These are phyloP conservation scores for Phytophthora gonapodyides DNA, from an alignment of 352 stramenopile species.

Conservation along the genomic window DNA sequence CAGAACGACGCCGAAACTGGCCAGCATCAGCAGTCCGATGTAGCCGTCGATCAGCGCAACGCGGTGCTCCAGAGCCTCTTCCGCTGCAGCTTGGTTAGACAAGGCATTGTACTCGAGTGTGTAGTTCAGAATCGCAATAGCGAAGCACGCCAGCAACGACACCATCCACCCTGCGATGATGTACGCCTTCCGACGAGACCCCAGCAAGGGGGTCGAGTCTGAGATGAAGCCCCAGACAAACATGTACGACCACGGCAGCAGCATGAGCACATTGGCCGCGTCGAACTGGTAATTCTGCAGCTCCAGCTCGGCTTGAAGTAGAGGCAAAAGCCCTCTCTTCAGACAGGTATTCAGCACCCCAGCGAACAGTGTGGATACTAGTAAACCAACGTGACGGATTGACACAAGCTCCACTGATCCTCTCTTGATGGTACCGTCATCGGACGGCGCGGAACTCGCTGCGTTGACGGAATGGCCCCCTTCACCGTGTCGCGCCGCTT, in stretches of 20 bases:
- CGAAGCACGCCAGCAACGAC: conserved; percentile 50
- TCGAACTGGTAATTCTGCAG: conserved; percentile 41
- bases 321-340: conserved; percentile 43
- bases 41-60: conserved; percentile 44
- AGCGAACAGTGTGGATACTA: conserved; percentile 47
- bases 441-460: conserved; percentile 16
- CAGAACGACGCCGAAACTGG: conserved; percentile 56
- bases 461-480: conserved; percentile 18
- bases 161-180: conserved; percentile 56
- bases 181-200: conserved; percentile 57
- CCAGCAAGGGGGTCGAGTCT: conserved; percentile 50
- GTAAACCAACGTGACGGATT: conserved; percentile 33
- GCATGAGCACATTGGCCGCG: conserved; percentile 40
- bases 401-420: conserved; percentile 23
- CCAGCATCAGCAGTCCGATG: conserved; percentile 49
- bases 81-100: conserved; percentile 23
- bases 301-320: conserved; percentile 47
- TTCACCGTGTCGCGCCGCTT: conserved; percentile 4
- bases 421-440: conserved; percentile 11
- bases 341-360: conserved; percentile 41
- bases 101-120: conserved; percentile 48
- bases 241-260: conserved; percentile 54
- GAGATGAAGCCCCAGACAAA: conserved; percentile 61
- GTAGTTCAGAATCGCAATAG: conserved; percentile 60
- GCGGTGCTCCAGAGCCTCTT: conserved; percentile 25